Percentiles rank a stretch among this genome's conserved stretches.
Evolutionary conservation across 352 stramenopile species (phyloP).

Genomic region (Pythium monospermum): DNA sequence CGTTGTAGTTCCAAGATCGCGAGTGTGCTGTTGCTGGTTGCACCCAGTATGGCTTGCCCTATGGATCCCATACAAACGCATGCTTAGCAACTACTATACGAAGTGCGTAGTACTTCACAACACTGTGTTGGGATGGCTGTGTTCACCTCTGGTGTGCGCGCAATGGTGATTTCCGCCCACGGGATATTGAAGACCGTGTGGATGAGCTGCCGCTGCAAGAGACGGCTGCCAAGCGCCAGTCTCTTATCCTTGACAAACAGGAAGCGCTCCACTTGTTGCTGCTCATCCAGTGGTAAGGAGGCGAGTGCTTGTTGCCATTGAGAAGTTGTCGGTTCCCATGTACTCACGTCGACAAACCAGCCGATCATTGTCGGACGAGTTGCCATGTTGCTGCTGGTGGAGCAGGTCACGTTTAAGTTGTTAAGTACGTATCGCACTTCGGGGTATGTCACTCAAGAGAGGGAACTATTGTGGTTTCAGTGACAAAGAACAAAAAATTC

Average conservation of each 20-base stretch:
- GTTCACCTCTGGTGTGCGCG: conserved; percentile 48
- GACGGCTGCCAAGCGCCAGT: conserved; percentile 56
- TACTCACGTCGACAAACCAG: conserved; percentile 39
- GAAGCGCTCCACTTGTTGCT: conserved; percentile 47
- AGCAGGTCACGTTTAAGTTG: too few relatives aligned
- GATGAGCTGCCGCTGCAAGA: conserved; percentile 54
- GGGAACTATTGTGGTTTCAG: too few relatives aligned
- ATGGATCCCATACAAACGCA: not conserved
- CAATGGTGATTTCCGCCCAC: conserved; percentile 38
- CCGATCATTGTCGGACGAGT: too few relatives aligned
- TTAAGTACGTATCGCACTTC: not conserved
- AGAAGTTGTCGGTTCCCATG: conserved; percentile 30
- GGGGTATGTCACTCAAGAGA: not conserved
- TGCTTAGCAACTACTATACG: too few relatives aligned
- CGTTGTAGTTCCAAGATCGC: conserved; percentile 69
- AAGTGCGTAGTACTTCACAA: too few relatives aligned
- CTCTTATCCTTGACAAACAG: conserved; percentile 65
- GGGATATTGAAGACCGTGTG: conserved; percentile 29
- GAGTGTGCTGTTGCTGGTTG: too few relatives aligned
- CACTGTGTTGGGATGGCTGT: not conserved
- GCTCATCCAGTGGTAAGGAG: conserved; percentile 33
- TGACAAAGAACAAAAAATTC: not conserved
- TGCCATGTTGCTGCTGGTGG: too few relatives aligned
- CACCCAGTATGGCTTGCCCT: conserved; percentile 68
- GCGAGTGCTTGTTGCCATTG: conserved; percentile 33